Evolutionary conservation across 306 rosid genomes (phyloP).

Genomic region (Fragaria iinumae): DNA sequence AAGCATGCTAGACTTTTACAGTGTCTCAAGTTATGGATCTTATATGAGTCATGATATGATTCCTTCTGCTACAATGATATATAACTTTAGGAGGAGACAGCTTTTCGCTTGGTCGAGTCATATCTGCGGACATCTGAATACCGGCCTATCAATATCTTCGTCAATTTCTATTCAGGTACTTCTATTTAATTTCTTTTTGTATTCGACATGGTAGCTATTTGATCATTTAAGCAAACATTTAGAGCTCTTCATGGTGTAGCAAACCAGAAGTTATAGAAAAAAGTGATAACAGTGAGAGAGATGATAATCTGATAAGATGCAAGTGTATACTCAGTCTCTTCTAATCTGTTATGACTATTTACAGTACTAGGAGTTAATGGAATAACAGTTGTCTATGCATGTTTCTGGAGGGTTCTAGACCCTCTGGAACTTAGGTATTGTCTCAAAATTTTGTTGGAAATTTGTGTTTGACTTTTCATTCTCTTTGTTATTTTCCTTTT

Average conservation of each 20-base stretch:
- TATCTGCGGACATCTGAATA: slow-evolving; percentile 67
- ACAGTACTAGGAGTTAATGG: background rate
- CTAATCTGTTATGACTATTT: background rate
- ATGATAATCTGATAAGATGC: background rate
- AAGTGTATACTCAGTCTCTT: background rate
- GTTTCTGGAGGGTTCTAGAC: slow-evolving; percentile 16
- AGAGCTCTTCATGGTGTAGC: background rate
- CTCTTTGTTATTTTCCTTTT: slow-evolving; percentile 31
- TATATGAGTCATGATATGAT: background rate
- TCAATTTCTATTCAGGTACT: slow-evolving; percentile 84
- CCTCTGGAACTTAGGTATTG: slow-evolving; percentile 1
- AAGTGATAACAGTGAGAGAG: background rate
- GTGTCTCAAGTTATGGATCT: background rate
- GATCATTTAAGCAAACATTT: background rate
- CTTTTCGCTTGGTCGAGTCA: slow-evolving; percentile 69
- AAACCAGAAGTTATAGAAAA: background rate
- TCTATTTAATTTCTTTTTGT: slow-evolving; percentile 11
- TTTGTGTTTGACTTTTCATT: slow-evolving; percentile 18
- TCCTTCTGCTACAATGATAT: slow-evolving; percentile 13
- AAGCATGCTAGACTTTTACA: background rate
- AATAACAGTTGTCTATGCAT: slow-evolving; percentile 8
- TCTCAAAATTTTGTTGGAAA: background rate
- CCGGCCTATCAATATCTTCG: slow-evolving; percentile 77
- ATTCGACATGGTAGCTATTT: background rate
- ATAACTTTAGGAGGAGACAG: slow-evolving; percentile 76